Conservation (phyloP, 2,329 filamentous ascomycete species). For the Xylaria sp. region DNA sequence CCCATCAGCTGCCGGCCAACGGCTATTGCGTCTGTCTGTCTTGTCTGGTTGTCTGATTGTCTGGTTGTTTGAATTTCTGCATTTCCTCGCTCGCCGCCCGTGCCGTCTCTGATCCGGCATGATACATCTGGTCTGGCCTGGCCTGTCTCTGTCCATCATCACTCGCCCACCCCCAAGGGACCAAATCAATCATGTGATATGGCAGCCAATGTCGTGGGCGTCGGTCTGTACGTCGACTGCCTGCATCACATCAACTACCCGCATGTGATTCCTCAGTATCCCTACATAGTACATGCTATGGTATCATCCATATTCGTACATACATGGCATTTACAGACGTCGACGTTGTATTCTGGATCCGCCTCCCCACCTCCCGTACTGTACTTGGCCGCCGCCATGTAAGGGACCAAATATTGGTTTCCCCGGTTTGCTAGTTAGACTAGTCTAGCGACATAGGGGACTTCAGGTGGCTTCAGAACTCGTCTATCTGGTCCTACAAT, state of each 20-base stretch:
- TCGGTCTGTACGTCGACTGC: slow-evolving; percentile 9
- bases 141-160: neutral
- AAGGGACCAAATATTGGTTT: slow-evolving; percentile 20
- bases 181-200: slow-evolving; percentile 30
- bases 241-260: slow-evolving; percentile 18
- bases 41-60: no score
- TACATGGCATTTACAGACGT: no score
- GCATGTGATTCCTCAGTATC: slow-evolving; percentile 13
- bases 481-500: slow-evolving; percentile 20
- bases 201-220: slow-evolving; percentile 23
- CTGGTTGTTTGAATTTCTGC: neutral
- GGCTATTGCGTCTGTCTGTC: neutral
- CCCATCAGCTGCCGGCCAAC: slow-evolving; percentile 9
- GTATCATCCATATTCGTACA: neutral
- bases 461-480: neutral
- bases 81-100: neutral
- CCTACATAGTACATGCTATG: slow-evolving; percentile 2
- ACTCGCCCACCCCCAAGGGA: slow-evolving; percentile 1
- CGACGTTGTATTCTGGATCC: slow-evolving; percentile 22
- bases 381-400: slow-evolving; percentile 19
- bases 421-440: neutral
- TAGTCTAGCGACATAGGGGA: neutral
- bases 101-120: neutral
- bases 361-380: neutral
- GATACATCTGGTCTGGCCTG: neutral